Conservation (phyloP, 139 green algal species). For the Mychonastes homosphaera region DNA sequence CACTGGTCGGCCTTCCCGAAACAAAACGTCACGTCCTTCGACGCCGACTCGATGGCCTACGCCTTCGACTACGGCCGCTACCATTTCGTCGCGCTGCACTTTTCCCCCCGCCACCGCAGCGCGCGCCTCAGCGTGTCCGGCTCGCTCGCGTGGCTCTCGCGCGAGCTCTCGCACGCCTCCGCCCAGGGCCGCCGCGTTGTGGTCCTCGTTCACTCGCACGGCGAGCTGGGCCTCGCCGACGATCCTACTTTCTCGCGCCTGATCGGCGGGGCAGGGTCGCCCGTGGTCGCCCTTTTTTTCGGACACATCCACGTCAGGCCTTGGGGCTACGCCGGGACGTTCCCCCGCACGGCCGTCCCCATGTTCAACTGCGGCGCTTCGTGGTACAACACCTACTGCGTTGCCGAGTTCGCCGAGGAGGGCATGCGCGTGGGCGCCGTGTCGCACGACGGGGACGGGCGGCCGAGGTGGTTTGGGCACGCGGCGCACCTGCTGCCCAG, state of each 20-base stretch:
- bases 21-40: slow-evolving; percentile 12
- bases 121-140: neutral
- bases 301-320: slow-evolving; percentile 22
- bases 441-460: slow-evolving; percentile 12
- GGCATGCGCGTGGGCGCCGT: slow-evolving; percentile 12
- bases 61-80: slow-evolving; percentile 17
- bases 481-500: no score
- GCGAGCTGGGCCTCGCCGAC: slow-evolving; percentile 6
- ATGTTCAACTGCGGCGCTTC: slow-evolving; percentile 23
- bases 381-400: slow-evolving; percentile 22
- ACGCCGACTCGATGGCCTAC: slow-evolving; percentile 16
- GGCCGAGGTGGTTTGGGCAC: slow-evolving; percentile 8
- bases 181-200: slow-evolving; percentile 12
- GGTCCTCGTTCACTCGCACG: slow-evolving; percentile 15
- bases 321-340: slow-evolving; percentile 15
- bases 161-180: slow-evolving; percentile 14
- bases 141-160: slow-evolving; percentile 15
- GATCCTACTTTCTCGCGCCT: slow-evolving; percentile 14
- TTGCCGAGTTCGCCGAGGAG: slow-evolving; percentile 16
- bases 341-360: slow-evolving; percentile 12
- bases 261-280: slow-evolving; percentile 3
- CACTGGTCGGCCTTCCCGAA: slow-evolving; percentile 8
- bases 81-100: slow-evolving; percentile 23
- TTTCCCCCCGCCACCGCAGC: slow-evolving; percentile 10
- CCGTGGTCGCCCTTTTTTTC: slow-evolving; percentile 21